Evolutionary conservation across 2,329 filamentous ascomycete genomes (phyloP).

Genomic region (Exophiala spinifera): DNA sequence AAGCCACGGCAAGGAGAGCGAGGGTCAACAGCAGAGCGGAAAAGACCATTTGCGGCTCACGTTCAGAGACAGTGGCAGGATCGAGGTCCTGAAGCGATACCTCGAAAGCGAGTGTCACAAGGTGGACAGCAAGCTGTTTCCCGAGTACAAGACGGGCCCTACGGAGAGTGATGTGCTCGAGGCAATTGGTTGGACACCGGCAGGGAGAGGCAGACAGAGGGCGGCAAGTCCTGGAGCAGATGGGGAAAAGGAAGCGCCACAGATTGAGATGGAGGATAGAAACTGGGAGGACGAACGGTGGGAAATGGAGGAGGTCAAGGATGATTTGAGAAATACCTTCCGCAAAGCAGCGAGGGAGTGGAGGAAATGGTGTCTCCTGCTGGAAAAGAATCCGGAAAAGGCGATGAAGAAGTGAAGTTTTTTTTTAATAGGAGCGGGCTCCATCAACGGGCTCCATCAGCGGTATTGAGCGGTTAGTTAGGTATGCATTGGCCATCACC

Average conservation of each 20-base stretch:
- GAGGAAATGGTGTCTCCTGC: constrained; percentile 39
- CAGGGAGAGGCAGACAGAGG: no score
- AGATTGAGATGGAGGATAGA: constrained; percentile 20
- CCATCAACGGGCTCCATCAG: not conserved
- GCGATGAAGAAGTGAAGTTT: constrained; percentile 37
- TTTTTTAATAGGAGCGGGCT: not conserved
- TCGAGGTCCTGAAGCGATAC: constrained; percentile 39
- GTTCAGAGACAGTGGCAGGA: constrained; percentile 37
- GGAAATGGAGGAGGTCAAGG: constrained; percentile 42
- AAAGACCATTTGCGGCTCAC: constrained; percentile 36
- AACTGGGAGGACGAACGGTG: constrained; percentile 48
- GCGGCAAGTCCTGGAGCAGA: constrained; percentile 19
- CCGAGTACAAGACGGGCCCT: constrained; percentile 31
- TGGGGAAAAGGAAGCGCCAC: constrained; percentile 25
- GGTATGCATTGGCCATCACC: not conserved
- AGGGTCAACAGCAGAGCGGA: constrained; percentile 8
- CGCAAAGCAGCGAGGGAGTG: constrained; percentile 42
- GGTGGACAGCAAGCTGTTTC: constrained; percentile 37
- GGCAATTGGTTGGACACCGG: constrained; percentile 44
- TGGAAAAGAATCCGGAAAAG: constrained; percentile 40
- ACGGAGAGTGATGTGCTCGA: constrained; percentile 41
- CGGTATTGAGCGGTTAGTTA: not conserved
- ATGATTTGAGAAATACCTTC: constrained; percentile 40
- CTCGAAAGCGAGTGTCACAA: constrained; percentile 41
- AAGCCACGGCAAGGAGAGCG: no score